phyloP scores from a whole-genome alignment of 768 basidiomycete genomes.

The Boletus huronensis region DNA sequence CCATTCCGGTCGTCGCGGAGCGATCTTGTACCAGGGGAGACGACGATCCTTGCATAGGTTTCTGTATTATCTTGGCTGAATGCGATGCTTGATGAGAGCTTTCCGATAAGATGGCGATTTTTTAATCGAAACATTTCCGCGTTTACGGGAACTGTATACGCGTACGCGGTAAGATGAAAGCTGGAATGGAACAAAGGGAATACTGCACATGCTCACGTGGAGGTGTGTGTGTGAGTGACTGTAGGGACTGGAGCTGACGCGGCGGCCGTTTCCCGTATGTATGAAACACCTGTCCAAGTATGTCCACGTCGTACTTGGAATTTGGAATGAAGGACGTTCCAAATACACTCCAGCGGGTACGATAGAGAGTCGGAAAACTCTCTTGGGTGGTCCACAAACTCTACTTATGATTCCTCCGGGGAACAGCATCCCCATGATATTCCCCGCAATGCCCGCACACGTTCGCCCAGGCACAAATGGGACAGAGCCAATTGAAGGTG shows the following conservation, averaged over 20 bases:
- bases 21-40: constrained; percentile 3
- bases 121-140: neutral
- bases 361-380: neutral
- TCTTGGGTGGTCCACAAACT: neutral
- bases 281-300: constrained; percentile 12
- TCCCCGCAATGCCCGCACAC: constrained; percentile 7
- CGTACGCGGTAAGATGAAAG: neutral
- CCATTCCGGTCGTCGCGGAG: constrained; percentile 3
- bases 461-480: constrained; percentile 2
- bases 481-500: neutral
- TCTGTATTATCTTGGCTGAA: neutral
- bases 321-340: constrained; percentile 4
- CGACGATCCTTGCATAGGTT: constrained; percentile 6
- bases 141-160: neutral
- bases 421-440: neutral
- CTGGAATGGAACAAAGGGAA: neutral
- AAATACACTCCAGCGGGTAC: neutral
- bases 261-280: constrained; percentile 7
- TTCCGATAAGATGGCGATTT: constrained; percentile 16
- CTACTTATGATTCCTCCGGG: neutral
- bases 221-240: neutral
- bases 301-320: neutral
- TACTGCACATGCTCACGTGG: neutral
- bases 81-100: constrained; percentile 2
- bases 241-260: neutral